Percentiles rank a stretch among this genome's conserved stretches.
Evolutionary conservation across 495 filamentous ascomycete genomes (phyloP).

Genomic region (Hypoxylon rickii): DNA sequence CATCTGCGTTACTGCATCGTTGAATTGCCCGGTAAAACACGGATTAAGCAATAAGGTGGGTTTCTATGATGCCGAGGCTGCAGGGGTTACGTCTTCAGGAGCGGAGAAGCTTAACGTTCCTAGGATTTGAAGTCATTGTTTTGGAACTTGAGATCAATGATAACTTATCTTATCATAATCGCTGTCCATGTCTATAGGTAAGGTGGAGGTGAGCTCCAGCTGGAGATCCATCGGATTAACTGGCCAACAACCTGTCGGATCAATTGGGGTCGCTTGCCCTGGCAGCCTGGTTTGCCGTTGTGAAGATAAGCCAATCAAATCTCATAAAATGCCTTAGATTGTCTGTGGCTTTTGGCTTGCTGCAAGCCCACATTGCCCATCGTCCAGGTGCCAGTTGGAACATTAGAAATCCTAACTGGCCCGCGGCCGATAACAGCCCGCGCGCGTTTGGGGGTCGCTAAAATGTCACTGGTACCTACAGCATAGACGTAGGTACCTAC

Average conservation of each 20-base stretch:
- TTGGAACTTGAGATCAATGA: no score
- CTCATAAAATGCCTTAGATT: constrained; percentile 8
- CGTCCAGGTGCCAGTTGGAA: no score
- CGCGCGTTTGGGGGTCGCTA: constrained; percentile 31
- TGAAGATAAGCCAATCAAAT: constrained; percentile 10
- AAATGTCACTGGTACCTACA: not conserved
- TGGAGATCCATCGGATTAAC: no score
- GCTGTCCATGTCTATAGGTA: no score
- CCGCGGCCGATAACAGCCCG: constrained; percentile 33
- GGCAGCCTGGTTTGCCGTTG: constrained; percentile 4
- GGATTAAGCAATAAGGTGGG: not conserved
- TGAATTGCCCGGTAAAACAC: not conserved
- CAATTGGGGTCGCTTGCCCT: no score
- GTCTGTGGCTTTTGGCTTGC: constrained; percentile 3
- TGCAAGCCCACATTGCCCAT: constrained; percentile 17
- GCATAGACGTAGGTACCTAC: no score
- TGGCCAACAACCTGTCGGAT: constrained; percentile 14
- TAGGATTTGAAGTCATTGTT: constrained; percentile 28
- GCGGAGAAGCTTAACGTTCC: constrained; percentile 1
- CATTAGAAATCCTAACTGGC: constrained; percentile 11
- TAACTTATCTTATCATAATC: constrained; percentile 33
- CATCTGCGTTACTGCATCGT: no score
- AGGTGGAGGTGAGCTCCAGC: no score
- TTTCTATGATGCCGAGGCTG: constrained; percentile 22
- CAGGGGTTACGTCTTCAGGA: not conserved